Base-by-base conservation (phyloP, 768 basidiomycete genomes). In the Podaxis sp. region DNA sequence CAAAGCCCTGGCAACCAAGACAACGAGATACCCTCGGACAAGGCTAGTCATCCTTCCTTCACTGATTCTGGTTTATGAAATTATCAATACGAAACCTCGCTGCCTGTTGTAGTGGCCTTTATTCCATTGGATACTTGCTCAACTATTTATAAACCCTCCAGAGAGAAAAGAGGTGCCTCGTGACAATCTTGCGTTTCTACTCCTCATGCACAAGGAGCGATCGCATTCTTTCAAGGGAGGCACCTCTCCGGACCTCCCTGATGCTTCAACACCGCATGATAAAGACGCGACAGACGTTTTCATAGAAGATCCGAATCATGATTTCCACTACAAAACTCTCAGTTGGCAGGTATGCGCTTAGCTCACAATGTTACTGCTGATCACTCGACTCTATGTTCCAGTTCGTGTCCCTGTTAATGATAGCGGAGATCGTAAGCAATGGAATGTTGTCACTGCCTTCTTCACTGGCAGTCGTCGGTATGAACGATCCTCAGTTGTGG, bases 371-470 rank as follows among this genome's bases (percentile, higher is more conserved):
- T 59, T 3, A 36, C 48, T 16, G 4, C 16, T 13, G 52, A 23
- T 18, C 50, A 1, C 57, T 28, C 2, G 42, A 18, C 5, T 21
- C 5, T 42, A n/a, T 14, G 47, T 21, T 21, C 36, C 37, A 82
- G 80, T 79, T 82, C 61, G 79, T 82, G 6, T 69, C 73, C 25
- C 63, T 82, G 54, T 68, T 84, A 18, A 84, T 84, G 82, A 82
- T 82, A 55, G 81, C 82, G 46, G 82, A 83, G 66, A 82, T 83
- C 25, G 81, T 84, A 36, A 80, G 79, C 68, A 83, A 82, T 68
- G 82, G 82, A 10, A 80, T 83, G 77, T 66, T 83, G 14, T 82
- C 82, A 14, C 71, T 84, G 5, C 82, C 82, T 0, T 79, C 77
- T 50, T 74, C 81, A 11, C 73, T 83, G 60, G 82, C 82, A 5